Conservation (phyloP, 1,139 yeast species). For the Pichia sp. region DNA sequence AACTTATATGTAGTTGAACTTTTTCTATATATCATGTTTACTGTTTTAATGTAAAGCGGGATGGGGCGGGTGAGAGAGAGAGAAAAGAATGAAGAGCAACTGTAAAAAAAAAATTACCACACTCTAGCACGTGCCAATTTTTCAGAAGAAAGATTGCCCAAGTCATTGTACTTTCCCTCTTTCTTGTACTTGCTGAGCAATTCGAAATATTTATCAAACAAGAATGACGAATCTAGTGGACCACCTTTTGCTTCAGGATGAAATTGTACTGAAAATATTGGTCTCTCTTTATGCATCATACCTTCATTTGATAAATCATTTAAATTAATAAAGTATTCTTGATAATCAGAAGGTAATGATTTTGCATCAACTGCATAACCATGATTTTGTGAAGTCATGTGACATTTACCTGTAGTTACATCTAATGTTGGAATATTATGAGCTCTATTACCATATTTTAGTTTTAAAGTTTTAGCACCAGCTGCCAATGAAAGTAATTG, state of each 20-base stretch:
- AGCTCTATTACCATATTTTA: constrained; percentile 97
- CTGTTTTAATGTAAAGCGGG: no score
- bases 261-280: constrained; percentile 93
- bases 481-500: constrained; percentile 90
- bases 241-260: constrained; percentile 99
- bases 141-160: constrained; percentile 60
- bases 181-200: constrained; percentile 56
- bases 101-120: constrained; percentile 14
- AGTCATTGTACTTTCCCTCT: constrained; percentile 30
- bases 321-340: constrained; percentile 81
- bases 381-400: constrained; percentile 96
- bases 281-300: constrained; percentile 78
- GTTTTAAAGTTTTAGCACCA: constrained; percentile 86
- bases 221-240: constrained; percentile 82
- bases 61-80: no score
- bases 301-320: constrained; percentile 97
- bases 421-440: constrained; percentile 97
- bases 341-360: constrained; percentile 71
- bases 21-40: no score
- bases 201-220: constrained; percentile 83
- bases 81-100: no score
- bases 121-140: constrained; percentile 85
- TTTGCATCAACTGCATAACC: constrained; percentile 91
- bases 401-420: constrained; percentile 82
- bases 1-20: no score